phyloP scores from a whole-genome alignment of 306 rosid species.

The Rubus parviflorus region DNA sequence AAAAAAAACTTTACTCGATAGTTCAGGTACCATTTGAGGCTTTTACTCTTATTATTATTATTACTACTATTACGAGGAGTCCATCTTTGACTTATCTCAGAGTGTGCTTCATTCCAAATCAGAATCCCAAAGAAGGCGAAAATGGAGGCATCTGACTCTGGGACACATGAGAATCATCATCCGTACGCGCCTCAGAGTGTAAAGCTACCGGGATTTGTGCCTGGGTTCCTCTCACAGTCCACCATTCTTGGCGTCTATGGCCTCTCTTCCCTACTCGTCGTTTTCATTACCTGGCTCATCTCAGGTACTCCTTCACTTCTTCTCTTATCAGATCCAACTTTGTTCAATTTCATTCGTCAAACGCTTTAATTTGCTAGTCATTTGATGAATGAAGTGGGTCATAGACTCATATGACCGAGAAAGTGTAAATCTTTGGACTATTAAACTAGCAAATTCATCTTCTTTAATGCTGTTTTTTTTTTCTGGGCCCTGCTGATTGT shows the following conservation, averaged over 20 bases:
- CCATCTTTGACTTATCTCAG: background rate
- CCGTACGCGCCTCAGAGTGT: conserved; percentile 69
- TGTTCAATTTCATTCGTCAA: background rate
- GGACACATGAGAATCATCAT: conserved; percentile 44
- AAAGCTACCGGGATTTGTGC: conserved; percentile 60
- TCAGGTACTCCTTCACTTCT: conserved; percentile 46
- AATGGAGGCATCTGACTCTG: conserved; percentile 41
- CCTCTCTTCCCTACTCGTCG: conserved; percentile 41
- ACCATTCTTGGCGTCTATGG: conserved; percentile 47
- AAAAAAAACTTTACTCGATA: too few species aligned
- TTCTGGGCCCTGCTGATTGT: background rate
- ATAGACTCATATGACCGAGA: background rate
- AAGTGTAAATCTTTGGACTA: background rate
- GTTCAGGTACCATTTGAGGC: too few species aligned
- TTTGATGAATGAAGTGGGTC: background rate
- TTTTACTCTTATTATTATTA: too few species aligned
- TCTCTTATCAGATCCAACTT: background rate
- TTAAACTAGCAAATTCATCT: background rate
- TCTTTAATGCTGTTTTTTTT: background rate
- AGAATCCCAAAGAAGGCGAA: background rate
- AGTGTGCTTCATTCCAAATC: background rate
- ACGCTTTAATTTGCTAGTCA: background rate
- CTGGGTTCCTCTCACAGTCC: conserved; percentile 50
- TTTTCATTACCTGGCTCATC: conserved; percentile 50
- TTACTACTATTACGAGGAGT: too few species aligned